phyloP scores from a whole-genome alignment of 164 flowering plant species.

The Magnolia officinalis region DNA sequence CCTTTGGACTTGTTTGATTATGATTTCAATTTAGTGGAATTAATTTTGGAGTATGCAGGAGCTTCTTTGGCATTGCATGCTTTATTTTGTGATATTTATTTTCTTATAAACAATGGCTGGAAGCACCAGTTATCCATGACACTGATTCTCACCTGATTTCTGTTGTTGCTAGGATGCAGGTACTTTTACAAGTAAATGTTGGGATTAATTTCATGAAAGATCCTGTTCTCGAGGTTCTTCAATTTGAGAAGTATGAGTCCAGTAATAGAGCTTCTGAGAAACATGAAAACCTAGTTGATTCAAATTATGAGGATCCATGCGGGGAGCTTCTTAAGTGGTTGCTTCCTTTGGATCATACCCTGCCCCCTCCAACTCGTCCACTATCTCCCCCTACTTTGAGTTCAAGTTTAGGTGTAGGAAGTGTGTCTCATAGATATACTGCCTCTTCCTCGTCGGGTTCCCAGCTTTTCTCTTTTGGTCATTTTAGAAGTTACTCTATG shows the following conservation, averaged over 20 bases:
- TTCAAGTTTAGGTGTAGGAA: slow-evolving; percentile 46
- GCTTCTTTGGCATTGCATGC: not conserved
- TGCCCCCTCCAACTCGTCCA: slow-evolving; percentile 56
- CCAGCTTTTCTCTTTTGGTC: slow-evolving; percentile 74
- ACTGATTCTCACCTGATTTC: slow-evolving; percentile 38
- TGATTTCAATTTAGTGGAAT: not conserved
- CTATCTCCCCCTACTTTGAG: slow-evolving; percentile 61
- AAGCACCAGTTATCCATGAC: not conserved
- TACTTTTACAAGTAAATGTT: slow-evolving; percentile 83
- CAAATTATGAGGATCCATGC: slow-evolving; percentile 56
- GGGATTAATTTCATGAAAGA: slow-evolving; percentile 55
- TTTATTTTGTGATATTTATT: slow-evolving; percentile 2
- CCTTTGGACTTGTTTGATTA: not conserved
- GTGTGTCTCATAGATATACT: slow-evolving; percentile 42
- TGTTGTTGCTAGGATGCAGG: slow-evolving; percentile 91
- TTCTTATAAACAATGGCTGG: not conserved
- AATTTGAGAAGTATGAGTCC: slow-evolving; percentile 72
- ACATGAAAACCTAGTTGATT: slow-evolving; percentile 18
- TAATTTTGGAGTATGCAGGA: not conserved
- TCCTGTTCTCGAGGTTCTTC: slow-evolving; percentile 89
- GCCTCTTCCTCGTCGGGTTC: slow-evolving; percentile 63
- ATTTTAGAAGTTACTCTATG: slow-evolving; percentile 97
- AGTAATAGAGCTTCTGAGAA: slow-evolving; percentile 27
- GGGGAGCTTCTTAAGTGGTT: slow-evolving; percentile 84
- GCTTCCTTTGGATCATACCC: slow-evolving; percentile 76